Conservation (phyloP, 441 rosid genomes). For the Populus hybrid region DNA sequence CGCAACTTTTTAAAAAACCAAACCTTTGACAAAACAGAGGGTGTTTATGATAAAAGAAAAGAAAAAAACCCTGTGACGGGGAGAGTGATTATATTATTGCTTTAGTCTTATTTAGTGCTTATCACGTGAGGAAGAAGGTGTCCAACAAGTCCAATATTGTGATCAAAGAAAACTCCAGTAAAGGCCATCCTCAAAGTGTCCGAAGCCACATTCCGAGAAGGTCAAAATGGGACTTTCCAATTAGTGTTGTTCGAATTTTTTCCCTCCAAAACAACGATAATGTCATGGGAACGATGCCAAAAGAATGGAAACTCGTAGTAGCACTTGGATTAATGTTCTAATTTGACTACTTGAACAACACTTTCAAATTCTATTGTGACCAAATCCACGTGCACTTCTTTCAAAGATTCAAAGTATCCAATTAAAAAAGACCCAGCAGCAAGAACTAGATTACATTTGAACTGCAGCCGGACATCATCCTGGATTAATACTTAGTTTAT, state of each 20-base stretch:
- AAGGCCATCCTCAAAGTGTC: constrained; percentile 6
- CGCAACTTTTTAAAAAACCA: too few relatives aligned
- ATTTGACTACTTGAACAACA: not conserved
- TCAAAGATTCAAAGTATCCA: not conserved
- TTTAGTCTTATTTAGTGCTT: not conserved
- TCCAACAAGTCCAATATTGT: too few relatives aligned
- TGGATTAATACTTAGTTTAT: too few relatives aligned
- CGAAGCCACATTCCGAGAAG: constrained; percentile 22
- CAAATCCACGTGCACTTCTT: constrained; percentile 1
- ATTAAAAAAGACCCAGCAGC: not conserved
- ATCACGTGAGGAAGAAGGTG: constrained; percentile 4
- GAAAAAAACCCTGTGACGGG: not conserved
- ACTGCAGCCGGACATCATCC: too few relatives aligned
- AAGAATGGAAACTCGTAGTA: not conserved
- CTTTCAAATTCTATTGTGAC: not conserved
- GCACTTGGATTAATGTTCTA: not conserved
- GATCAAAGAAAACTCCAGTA: not conserved
- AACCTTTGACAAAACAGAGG: too few relatives aligned
- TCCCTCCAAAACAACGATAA: not conserved
- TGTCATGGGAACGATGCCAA: not conserved
- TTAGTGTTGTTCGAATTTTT: too few relatives aligned
- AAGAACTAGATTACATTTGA: too few relatives aligned
- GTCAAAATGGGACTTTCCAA: constrained; percentile 12
- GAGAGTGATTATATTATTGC: not conserved
- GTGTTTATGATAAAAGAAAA: not conserved